Conservation (phyloP, 1,284 basidiomycete species). For the Cutaneotrichosporon curvatum region DNA sequence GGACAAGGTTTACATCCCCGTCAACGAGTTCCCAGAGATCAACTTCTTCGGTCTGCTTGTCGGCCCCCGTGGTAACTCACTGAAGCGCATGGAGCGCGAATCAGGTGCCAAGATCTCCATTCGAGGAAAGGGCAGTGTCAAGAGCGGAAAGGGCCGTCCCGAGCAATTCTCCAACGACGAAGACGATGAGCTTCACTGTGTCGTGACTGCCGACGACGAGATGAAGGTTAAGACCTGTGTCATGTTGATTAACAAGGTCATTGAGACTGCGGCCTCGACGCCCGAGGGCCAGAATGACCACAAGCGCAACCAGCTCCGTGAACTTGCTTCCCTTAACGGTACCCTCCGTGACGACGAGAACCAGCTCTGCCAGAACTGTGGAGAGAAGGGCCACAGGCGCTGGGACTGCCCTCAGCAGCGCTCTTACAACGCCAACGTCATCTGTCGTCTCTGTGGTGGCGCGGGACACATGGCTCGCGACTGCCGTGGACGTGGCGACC, state of each 20-base stretch:
- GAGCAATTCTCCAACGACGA: slow-evolving; percentile 91
- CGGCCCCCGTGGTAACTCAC: slow-evolving; percentile 93
- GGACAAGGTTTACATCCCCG: slow-evolving; percentile 98
- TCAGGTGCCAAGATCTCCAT: slow-evolving; percentile 98
- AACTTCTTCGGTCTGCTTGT: slow-evolving; percentile 99
- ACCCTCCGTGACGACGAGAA: slow-evolving; percentile 99
- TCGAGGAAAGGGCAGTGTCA: slow-evolving; percentile 95
- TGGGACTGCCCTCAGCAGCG: slow-evolving; percentile 95
- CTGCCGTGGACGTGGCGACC: slow-evolving; percentile 59
- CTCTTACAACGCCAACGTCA: slow-evolving; percentile 95
- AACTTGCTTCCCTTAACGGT: slow-evolving; percentile 94
- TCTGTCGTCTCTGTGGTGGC: slow-evolving; percentile 93
- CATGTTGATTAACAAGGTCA: slow-evolving; percentile 91
- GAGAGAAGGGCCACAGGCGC: slow-evolving; percentile 75
- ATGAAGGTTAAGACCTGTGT: slow-evolving; percentile 88
- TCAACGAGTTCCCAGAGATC: slow-evolving; percentile 99
- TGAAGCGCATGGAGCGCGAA: slow-evolving; percentile 99
- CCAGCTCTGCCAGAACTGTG: slow-evolving; percentile 97
- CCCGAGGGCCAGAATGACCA: slow-evolving; percentile 99
- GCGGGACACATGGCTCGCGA: slow-evolving; percentile 92
- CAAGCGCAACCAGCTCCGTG: slow-evolving; percentile 97
- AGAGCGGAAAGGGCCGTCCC: slow-evolving; percentile 92
- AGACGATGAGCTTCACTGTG: slow-evolving; percentile 97
- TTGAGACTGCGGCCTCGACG: slow-evolving; percentile 96
- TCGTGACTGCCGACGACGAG: slow-evolving; percentile 87